These are phyloP conservation scores for Rasamsonia emersonii DNA, from an alignment of 2,329 filamentous ascomycete species.

Conservation along the genomic window DNA sequence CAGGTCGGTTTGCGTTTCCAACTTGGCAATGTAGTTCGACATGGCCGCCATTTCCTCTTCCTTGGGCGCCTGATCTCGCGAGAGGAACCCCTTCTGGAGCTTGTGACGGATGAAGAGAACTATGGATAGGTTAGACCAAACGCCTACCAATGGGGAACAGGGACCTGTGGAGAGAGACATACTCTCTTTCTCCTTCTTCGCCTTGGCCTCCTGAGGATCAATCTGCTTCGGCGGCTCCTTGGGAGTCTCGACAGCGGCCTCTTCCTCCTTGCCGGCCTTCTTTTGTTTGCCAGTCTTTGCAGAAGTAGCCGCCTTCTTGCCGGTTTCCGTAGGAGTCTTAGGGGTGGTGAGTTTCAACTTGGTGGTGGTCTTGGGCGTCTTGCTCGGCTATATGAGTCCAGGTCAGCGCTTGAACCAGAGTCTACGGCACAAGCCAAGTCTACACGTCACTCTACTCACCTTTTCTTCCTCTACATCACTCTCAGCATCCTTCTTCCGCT, in stretches of 20 bases:
- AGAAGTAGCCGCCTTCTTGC: constrained; percentile 40
- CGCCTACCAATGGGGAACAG: not conserved
- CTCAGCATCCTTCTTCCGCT: constrained; percentile 41
- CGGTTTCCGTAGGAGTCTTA: constrained; percentile 46
- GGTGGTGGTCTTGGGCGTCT: constrained; percentile 55
- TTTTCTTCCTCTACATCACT: constrained; percentile 63
- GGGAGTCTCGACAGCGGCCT: constrained; percentile 44
- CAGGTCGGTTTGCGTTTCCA: constrained; percentile 72
- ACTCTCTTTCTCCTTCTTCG: constrained; percentile 52
- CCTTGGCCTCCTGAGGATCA: constrained; percentile 46
- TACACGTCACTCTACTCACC: no score
- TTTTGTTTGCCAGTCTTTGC: constrained; percentile 51
- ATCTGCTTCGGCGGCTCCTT: constrained; percentile 45
- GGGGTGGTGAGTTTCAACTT: constrained; percentile 46
- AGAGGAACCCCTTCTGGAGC: constrained; percentile 87
- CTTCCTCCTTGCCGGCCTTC: constrained; percentile 49
- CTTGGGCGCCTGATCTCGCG: constrained; percentile 74
- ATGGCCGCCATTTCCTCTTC: constrained; percentile 52
- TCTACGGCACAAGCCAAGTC: no score
- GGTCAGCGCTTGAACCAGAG: constrained; percentile 17
- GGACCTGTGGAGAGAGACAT: no score
- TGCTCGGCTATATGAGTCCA: constrained; percentile 45
- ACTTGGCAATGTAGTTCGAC: constrained; percentile 49
- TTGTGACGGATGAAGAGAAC: constrained; percentile 93
- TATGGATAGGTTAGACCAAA: constrained; percentile 20